phyloP scores from a whole-genome alignment of 805 yeast genomes.

The Saccharomycopsis sp. region DNA sequence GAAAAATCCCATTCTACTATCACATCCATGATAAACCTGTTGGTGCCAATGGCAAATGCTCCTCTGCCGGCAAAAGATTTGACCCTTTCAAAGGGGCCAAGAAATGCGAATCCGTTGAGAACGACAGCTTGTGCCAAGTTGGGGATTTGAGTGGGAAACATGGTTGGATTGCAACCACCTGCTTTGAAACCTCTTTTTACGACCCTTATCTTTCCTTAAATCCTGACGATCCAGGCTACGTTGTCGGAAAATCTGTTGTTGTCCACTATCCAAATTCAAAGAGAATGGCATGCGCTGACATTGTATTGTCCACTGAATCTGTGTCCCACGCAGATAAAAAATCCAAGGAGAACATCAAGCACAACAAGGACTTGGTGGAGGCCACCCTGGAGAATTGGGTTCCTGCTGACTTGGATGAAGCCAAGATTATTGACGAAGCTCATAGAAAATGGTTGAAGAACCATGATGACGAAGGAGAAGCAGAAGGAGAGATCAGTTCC shows the following conservation, averaged over 20 bases:
- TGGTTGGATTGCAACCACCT: conserved; percentile 61
- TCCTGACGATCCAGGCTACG: conserved; percentile 42
- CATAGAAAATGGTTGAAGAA: conserved; percentile 19
- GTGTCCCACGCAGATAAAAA: conserved; percentile 21
- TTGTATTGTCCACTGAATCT: conserved; percentile 28
- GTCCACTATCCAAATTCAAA: conserved; percentile 49
- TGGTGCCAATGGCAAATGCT: conserved; percentile 42
- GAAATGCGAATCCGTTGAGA: conserved; percentile 41
- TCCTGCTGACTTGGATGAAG: conserved; percentile 23
- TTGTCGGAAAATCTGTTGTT: conserved; percentile 48
- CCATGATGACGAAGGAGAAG: background rate
- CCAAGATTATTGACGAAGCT: conserved; percentile 15
- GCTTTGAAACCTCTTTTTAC: conserved; percentile 51
- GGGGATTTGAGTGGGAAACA: conserved; percentile 77
- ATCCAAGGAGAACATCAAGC: conserved; percentile 19
- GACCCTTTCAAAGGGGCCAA: conserved; percentile 53
- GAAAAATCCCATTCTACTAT: conserved; percentile 59
- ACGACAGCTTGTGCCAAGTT: conserved; percentile 52
- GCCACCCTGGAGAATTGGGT: conserved; percentile 10
- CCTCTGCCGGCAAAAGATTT: conserved; percentile 47
- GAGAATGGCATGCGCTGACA: conserved; percentile 55
- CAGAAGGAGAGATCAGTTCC: background rate
- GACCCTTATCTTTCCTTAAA: conserved; percentile 61
- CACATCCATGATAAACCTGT: conserved; percentile 57
- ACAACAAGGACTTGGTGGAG: conserved; percentile 15